A percentile compares a stretch with the other conserved stretches of the same genome.
These are phyloP conservation scores for Stemphylium vesicarium DNA, from an alignment of 2,329 filamentous ascomycete genomes.

Conservation along the genomic window DNA sequence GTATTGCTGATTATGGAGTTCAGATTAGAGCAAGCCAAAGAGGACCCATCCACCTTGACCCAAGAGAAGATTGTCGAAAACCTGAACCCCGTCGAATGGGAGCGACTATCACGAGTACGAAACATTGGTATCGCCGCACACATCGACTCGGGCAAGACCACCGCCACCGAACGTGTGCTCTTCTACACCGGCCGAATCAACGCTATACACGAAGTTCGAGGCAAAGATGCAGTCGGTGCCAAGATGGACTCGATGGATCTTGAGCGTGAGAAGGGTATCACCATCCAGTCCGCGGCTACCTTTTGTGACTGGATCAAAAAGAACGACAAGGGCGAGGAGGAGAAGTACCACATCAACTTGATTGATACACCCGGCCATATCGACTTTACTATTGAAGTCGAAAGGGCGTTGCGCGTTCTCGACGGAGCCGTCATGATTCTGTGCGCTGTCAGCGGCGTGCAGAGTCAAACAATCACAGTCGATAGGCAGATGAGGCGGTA, in stretches of 20 bases:
- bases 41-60: constrained; percentile 62
- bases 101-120: constrained; percentile 78
- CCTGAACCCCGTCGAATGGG: constrained; percentile 78
- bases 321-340: constrained; percentile 72
- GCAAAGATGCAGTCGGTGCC: constrained; percentile 91
- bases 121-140: constrained; percentile 99
- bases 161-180: constrained; percentile 91
- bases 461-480: constrained; percentile 97
- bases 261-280: constrained; percentile 97
- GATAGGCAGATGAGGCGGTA: constrained; percentile 99
- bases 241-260: constrained; percentile 99
- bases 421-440: constrained; percentile 99
- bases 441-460: constrained; percentile 95
- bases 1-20: constrained; percentile 27
- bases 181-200: constrained; percentile 99
- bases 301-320: constrained; percentile 97
- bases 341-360: constrained; percentile 96
- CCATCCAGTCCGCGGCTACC: constrained; percentile 96
- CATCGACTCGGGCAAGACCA: constrained; percentile 98
- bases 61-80: constrained; percentile 76
- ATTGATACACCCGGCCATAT: constrained; percentile 99
- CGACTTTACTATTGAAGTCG: constrained; percentile 98
- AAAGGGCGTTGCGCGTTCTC: constrained; percentile 89
- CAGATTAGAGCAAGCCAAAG: constrained; percentile 61
- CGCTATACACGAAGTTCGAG: constrained; percentile 94